Evolutionary conservation across 1,139 yeast genomes (phyloP), one percentile per base, ranked within the genome.

Genomic region (Saccharomyces hybrid): DNA sequence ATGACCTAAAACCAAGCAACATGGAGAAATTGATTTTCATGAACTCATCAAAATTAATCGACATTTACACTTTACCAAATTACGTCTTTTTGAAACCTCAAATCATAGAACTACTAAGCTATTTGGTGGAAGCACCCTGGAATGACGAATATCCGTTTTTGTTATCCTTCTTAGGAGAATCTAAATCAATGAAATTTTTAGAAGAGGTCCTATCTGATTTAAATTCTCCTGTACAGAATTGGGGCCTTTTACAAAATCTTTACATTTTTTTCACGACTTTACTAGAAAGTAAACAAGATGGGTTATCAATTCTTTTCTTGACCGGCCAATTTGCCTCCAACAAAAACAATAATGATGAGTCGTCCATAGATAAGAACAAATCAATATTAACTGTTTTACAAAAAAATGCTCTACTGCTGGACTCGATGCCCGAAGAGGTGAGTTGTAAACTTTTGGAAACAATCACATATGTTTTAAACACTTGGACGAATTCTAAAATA

Each of bases 211-310:
- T 82, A 0, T 65, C 77, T 0, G 91, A 88, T 59, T 74, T 89
- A 60, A 78, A 79, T 34, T 81, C 81, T 61, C 75, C 80, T 1
- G 75, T 84, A 58, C 87, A 82, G 60, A 81, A 80, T 54, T 80
- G 78, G 57, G 71, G 70, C 14, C 73, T 86, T 47, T 79, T 85
- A 56, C 79, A 82, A 27, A 75, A 80, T 5, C 73, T 88, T 20
- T 87, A 87, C 63, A 82, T 80, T 55, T 87, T 89, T 60, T 81
- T 91, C 57, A 78, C 93, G n/a, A 78, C 90, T 0, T 84, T 88
- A 4, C 78, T 88, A 77, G 81, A 80, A 59, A 84, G 88, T 6
- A 81, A 84, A 56, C 97, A 93, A 71, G 95, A 90, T 66, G 98
- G 98, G 0, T 72, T 91, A 31, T 79, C 96, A 0, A 86, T 88